phyloP scores from a whole-genome alignment of 2,329 filamentous ascomycete genomes.

The Thelonectria olida region DNA sequence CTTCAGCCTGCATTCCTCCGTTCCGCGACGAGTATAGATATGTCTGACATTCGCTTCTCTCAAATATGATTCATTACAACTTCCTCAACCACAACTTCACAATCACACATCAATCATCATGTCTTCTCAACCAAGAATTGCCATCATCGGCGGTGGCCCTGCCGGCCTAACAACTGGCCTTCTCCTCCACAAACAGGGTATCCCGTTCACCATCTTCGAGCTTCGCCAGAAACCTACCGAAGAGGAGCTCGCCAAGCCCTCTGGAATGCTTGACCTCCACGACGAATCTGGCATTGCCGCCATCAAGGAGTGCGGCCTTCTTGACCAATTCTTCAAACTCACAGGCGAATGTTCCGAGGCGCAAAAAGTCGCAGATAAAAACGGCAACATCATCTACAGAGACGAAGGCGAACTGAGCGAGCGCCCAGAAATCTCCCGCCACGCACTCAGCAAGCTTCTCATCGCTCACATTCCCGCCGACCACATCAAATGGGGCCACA shows the following conservation, averaged over 20 bases:
- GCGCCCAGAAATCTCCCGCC: constrained; percentile 51
- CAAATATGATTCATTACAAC: not conserved
- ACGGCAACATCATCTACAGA: constrained; percentile 32
- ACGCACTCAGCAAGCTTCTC: constrained; percentile 47
- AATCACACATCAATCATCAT: not conserved
- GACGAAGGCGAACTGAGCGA: constrained; percentile 26
- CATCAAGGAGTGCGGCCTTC: constrained; percentile 57
- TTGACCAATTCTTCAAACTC: constrained; percentile 54
- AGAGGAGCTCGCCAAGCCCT: constrained; percentile 46
- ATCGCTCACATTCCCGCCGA: constrained; percentile 41
- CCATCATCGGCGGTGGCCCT: constrained; percentile 60
- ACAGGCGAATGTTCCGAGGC: constrained; percentile 41
- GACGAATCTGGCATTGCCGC: constrained; percentile 57
- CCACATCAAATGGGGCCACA: constrained; percentile 49
- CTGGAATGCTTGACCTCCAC: constrained; percentile 64
- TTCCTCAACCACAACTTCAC: not conserved
- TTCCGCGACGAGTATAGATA: not conserved
- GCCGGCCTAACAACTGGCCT: constrained; percentile 52
- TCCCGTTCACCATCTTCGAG: constrained; percentile 60
- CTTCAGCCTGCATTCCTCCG: not conserved
- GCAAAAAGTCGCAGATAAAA: constrained; percentile 34
- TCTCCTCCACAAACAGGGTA: constrained; percentile 54
- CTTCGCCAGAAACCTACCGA: constrained; percentile 24
- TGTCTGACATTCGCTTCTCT: not conserved
- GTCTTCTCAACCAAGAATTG: constrained; percentile 42